Percentiles rank a stretch among this genome's conserved stretches.
Conservation (phyloP, 306 rosid genomes). For the Cucumis melo region DNA sequence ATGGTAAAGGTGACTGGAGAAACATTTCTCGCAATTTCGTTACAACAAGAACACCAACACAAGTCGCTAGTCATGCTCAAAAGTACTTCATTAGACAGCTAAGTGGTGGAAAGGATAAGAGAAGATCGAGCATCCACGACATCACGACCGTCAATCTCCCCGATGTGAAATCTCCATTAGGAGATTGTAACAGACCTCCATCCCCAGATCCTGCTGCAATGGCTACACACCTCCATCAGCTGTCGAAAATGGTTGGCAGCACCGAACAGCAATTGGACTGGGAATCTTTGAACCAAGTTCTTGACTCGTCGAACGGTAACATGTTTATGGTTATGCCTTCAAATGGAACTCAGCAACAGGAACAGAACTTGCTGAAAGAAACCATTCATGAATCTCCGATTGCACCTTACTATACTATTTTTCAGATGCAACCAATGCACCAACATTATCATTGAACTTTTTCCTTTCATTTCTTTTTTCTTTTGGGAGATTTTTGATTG, state of each 20-base stretch:
- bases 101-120: conserved; percentile 70
- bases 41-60: conserved; percentile 83
- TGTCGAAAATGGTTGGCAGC: conserved; percentile 15
- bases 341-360: conserved; percentile 34
- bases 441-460: conserved; percentile 32
- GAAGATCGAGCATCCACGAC: conserved; percentile 92
- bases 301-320: conserved; percentile 9
- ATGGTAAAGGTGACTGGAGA: conserved; percentile 97
- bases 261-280: conserved; percentile 39
- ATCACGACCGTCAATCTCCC: conserved; percentile 63
- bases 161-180: conserved; percentile 31
- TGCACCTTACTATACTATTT: conserved; percentile 30
- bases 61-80: conserved; percentile 94
- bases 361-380: conserved; percentile 28
- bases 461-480: neutral
- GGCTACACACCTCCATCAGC: conserved; percentile 24
- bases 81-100: conserved; percentile 71
- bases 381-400: conserved; percentile 34
- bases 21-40: conserved; percentile 73
- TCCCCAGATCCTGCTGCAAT: conserved; percentile 18
- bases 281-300: conserved; percentile 30
- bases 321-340: conserved; percentile 35
- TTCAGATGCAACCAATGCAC: conserved; percentile 32
- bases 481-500: neutral
- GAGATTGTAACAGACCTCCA: conserved; percentile 21